phyloP scores from a whole-genome alignment of 2,329 filamentous ascomycete species.

The Achaetomium macrosporum region DNA sequence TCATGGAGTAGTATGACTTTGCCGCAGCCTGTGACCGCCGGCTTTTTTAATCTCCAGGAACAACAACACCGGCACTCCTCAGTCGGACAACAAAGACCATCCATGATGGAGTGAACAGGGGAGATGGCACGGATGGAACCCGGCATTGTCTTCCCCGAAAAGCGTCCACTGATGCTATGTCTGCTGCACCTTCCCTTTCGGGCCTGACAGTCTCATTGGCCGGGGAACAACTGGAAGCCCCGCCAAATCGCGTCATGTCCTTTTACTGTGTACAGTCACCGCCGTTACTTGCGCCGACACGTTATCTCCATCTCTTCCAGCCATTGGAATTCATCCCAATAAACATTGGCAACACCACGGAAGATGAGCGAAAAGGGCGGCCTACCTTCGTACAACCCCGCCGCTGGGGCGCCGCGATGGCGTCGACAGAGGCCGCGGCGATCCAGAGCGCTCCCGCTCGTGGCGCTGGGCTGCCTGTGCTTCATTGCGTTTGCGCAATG shows the following conservation, averaged over 20 bases:
- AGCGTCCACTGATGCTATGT: too few species aligned
- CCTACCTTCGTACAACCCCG: constrained; percentile 41
- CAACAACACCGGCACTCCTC: too few species aligned
- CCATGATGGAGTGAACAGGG: too few species aligned
- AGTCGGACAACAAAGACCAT: too few species aligned
- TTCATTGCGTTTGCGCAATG: constrained; percentile 44
- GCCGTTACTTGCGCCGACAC: too few species aligned
- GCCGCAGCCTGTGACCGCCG: too few species aligned
- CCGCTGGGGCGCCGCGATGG: constrained; percentile 26
- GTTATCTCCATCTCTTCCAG: not conserved
- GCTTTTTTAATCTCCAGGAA: too few species aligned
- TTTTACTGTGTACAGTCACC: not conserved
- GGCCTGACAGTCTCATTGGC: not conserved
- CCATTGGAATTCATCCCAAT: not conserved
- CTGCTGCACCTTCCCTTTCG: constrained; percentile 1
- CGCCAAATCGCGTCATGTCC: not conserved
- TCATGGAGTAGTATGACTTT: too few species aligned
- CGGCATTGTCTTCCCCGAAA: too few species aligned
- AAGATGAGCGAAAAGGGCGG: constrained; percentile 35
- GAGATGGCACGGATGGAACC: too few species aligned
- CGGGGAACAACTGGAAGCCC: not conserved
- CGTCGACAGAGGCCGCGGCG: constrained; percentile 34
- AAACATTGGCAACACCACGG: not conserved
- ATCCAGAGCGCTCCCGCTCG: constrained; percentile 38
- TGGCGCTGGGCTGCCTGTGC: constrained; percentile 42